Percentiles rank a stretch among this genome's conserved stretches.
Evolutionary conservation across 139 green algal genomes (phyloP).

Genomic region (Pleodorina starrii): DNA sequence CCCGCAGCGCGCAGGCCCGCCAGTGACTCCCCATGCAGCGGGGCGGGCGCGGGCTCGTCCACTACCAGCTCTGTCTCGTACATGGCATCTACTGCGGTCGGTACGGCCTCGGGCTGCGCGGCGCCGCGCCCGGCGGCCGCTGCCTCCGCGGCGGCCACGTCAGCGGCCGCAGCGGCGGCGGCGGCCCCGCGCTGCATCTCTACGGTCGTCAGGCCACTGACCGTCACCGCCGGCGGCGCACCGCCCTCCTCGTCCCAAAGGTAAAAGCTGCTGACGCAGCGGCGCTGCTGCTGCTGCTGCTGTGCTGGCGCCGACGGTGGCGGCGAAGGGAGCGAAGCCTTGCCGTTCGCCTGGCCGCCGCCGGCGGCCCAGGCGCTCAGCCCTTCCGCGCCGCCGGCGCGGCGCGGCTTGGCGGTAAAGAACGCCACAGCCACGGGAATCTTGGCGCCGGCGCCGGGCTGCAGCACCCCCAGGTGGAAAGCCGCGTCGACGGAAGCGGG

Average conservation of each 20-base stretch:
- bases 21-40: no score
- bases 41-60: not conserved
- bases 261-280: conserved; percentile 35
- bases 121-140: not conserved
- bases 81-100: conserved; percentile 16
- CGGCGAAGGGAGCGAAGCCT: not conserved
- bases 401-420: conserved; percentile 35
- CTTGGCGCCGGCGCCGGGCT: conserved; percentile 52
- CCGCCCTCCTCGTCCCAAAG: conserved; percentile 26
- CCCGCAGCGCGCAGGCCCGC: no score
- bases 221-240: not conserved
- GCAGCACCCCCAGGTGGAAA: conserved; percentile 69
- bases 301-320: not conserved
- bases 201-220: conserved; percentile 54
- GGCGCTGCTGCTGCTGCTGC: conserved; percentile 21
- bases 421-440: conserved; percentile 65
- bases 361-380: not conserved
- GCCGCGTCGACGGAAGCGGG: conserved; percentile 58
- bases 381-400: not conserved
- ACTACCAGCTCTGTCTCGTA: conserved; percentile 58
- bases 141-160: not conserved
- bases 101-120: not conserved
- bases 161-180: not conserved
- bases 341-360: not conserved
- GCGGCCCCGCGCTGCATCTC: not conserved